phyloP scores from a whole-genome alignment of 129 eudicot genomes.

The Sambucus nigra region DNA sequence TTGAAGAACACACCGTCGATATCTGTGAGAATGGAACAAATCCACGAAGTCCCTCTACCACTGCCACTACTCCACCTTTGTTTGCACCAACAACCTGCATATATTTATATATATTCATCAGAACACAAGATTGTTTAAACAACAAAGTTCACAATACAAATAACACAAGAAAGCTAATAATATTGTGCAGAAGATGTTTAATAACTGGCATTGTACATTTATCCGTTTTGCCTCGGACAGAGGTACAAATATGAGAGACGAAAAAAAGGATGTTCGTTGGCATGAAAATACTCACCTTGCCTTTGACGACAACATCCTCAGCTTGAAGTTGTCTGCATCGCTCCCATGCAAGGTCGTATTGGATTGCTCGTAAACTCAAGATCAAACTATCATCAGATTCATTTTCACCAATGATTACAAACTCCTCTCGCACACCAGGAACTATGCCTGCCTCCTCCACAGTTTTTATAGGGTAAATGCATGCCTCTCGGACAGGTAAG shows the following conservation, averaged over 20 bases:
- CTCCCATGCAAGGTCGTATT: conserved; percentile 92
- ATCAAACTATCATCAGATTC: conserved; percentile 64
- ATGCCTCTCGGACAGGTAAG: conserved; percentile 63
- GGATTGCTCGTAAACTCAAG: conserved; percentile 61
- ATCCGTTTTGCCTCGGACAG: not conserved
- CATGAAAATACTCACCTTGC: conserved; percentile 46
- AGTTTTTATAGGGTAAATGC: conserved; percentile 45
- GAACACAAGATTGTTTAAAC: no score
- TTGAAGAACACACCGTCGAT: conserved; percentile 44
- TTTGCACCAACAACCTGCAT: conserved; percentile 84
- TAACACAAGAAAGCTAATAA: not conserved
- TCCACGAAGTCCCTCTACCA: conserved; percentile 90
- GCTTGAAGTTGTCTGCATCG: conserved; percentile 92
- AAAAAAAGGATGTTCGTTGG: not conserved
- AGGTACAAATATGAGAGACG: not conserved
- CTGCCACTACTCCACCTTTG: conserved; percentile 89
- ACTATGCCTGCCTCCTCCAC: conserved; percentile 82
- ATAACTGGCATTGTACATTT: not conserved
- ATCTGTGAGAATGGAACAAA: conserved; percentile 91
- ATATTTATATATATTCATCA: not conserved
- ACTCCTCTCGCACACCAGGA: conserved; percentile 66
- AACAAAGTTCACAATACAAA: no score
- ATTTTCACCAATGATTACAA: conserved; percentile 64
- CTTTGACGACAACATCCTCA: conserved; percentile 79
- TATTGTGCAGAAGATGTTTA: no score